Percentiles rank a stretch among this genome's conserved stretches.
Conservation (phyloP, 129 eudicot species). For the Escallonia rubra region DNA sequence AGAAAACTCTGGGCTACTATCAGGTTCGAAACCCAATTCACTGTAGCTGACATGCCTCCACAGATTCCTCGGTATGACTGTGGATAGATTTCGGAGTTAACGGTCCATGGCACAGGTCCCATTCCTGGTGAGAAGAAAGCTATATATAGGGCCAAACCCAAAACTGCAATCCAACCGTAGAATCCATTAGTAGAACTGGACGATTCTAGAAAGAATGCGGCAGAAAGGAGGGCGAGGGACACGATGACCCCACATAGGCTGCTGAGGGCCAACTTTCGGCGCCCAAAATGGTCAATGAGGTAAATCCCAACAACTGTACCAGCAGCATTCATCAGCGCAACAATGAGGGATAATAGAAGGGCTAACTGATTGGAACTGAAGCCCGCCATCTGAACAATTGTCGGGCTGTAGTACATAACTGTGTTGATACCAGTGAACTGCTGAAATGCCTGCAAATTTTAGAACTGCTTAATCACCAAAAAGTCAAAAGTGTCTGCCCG, state of each 20-base stretch:
- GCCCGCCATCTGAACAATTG: conserved; percentile 87
- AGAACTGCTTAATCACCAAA: too few species aligned
- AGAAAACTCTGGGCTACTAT: conserved; percentile 85
- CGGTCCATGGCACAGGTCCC: conserved; percentile 99
- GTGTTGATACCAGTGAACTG: conserved; percentile 79
- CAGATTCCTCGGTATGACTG: conserved; percentile 82
- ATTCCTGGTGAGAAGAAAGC: conserved; percentile 90
- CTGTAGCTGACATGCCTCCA: conserved; percentile 97
- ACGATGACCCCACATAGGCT: conserved; percentile 71
- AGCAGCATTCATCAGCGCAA: conserved; percentile 74
- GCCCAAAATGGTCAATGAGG: conserved; percentile 85
- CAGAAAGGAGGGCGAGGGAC: conserved; percentile 58
- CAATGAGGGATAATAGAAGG: conserved; percentile 68
- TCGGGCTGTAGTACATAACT: conserved; percentile 82
- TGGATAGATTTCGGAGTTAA: conserved; percentile 92
- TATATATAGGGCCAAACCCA: conserved; percentile 76
- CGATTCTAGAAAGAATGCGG: conserved; percentile 55
- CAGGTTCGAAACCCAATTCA: conserved; percentile 85
- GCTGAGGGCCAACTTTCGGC: conserved; percentile 62
- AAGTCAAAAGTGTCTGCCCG: too few species aligned
- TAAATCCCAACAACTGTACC: conserved; percentile 80
- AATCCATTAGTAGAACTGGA: conserved; percentile 21
- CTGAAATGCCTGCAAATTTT: conserved; percentile 56
- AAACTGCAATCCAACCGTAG: conserved; percentile 78
- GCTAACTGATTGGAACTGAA: conserved; percentile 82